Base-by-base conservation (phyloP, 177 flowering plant species). In the Vitis hybrid region DNA sequence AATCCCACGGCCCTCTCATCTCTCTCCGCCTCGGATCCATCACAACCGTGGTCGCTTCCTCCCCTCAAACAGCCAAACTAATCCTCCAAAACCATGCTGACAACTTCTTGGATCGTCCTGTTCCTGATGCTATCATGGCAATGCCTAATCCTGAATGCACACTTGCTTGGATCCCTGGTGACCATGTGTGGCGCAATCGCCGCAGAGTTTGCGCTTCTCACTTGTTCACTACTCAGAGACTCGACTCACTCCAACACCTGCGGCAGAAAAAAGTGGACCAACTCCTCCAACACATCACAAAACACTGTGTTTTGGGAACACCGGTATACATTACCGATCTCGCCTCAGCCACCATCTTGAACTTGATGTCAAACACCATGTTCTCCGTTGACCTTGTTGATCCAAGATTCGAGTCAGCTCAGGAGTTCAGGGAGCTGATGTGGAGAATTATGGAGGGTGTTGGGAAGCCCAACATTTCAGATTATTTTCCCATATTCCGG, bases 391-490 rank as follows among this genome's bases (percentile, higher is more conserved):
- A 76, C 11, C 16, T 72, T 0, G 73, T 76, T 0, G 79, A 76
- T 58, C 56, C 75, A 5, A 67, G 65, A 6, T 76, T 72, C 15
- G 55, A 48, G 55, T 52, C 61, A 5, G 75, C 79, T 16, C 61
- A 59, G 29, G 79, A 76, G 67, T 76, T 76, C 52, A 76, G 72
- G 67, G 79, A 76, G 4, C 29, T 76, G 34, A 75, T 76, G 54
- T 76, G 79, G 79, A 56, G 69, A 54, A 72, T 76, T 58, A 72
- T 76, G 79, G 75, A 76, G 75, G 65, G 51, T 19, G 56, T 69
- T 8, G 79, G 69, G 18, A 72, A 72, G 54, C 59, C 59, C 3
- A 76, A 76, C 50, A 9, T 76, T 7, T 76, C 79, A 18, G 79
- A 76, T 49, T 72, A 59, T 48, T 76, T 76, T 55, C 79, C 79